Percentiles rank a stretch among this genome's conserved stretches.
Conservation (phyloP, 331 rosid genomes). For the Phaseolus coccineus region DNA sequence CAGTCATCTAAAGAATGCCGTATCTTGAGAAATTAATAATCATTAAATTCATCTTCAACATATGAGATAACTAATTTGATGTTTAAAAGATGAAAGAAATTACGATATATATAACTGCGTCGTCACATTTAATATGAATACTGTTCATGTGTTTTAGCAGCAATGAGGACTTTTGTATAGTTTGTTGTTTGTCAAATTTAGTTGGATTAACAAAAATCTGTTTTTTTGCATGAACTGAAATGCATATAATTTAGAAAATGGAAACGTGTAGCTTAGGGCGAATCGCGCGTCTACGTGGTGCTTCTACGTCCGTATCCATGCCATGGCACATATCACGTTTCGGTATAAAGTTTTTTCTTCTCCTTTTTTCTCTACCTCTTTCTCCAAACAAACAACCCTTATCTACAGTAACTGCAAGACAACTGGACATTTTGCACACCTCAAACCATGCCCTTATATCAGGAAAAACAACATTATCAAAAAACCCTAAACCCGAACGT, state of each 20-base stretch:
- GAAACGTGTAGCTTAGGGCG: neutral
- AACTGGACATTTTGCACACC: slow-evolving; percentile 5
- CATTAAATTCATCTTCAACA: too few species aligned
- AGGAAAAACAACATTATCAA: slow-evolving; percentile 23
- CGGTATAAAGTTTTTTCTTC: slow-evolving; percentile 16
- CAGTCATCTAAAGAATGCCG: too few species aligned
- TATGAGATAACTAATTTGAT: too few species aligned
- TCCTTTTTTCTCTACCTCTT: slow-evolving; percentile 29
- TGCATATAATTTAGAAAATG: neutral
- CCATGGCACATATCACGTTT: slow-evolving; percentile 38
- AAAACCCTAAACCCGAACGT: slow-evolving; percentile 51
- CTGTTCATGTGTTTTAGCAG: too few species aligned
- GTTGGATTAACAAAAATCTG: too few species aligned
- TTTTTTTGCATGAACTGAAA: too few species aligned
- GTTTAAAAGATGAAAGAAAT: too few species aligned
- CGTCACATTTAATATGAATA: too few species aligned
- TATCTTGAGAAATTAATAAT: too few species aligned
- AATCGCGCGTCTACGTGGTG: neutral
- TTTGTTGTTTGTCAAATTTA: too few species aligned
- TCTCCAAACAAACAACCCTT: slow-evolving; percentile 25
- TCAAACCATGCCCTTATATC: slow-evolving; percentile 2
- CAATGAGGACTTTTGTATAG: too few species aligned
- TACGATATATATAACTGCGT: too few species aligned
- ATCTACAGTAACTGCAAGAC: slow-evolving; percentile 7
- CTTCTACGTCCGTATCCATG: neutral